Evolutionary conservation across 805 yeast species (phyloP), one percentile per base, ranked within the genome.

Genomic region (Lachancea kluyveri): DNA sequence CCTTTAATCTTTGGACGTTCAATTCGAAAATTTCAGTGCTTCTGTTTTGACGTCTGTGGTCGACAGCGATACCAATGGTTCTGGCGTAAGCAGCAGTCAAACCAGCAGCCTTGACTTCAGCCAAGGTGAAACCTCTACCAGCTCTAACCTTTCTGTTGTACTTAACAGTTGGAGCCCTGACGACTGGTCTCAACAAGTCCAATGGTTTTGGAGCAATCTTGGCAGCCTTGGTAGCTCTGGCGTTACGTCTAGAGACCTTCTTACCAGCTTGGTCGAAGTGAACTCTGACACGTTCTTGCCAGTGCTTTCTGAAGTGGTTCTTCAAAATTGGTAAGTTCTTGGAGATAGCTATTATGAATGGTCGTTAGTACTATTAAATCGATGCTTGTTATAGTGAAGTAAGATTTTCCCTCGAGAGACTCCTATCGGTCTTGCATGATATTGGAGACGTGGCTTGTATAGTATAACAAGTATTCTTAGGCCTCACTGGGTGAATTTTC

Each of bases 241-340:
- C 82, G 54, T 72, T 74, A 76, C 98, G 83, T 81, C 98, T 87
- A 51, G 94, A 79, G 63, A 73, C 87, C 81, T 92, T 92, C 81
- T 90, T 87, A 70, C 98, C 98, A 65, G 98, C 96, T 79, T 92
- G 98, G 90, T 92, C 96, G 67, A 92, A 83, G 87, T 94, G 98
- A 62, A 86, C 96, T 70, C 77, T 85, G 79, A 92, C 99, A 67
- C 97, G 85, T 73, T 86, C 95, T 77, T 92, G 97, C 98, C 98
- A 92, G 95, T 90, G 90, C 85, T 90, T 90, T 79, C 96, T 83
- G 95, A 90, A 90, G 79, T 92, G 98, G 82, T 90, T 90, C 82
- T 85, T 86, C 79, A 85, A 83, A 76, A 90, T 76, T 78, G 97
- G 95, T 77, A 87, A 79, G 77, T 90, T 90, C 88, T 92, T 90